phyloP scores from a whole-genome alignment of 306 rosid genomes.

The Astragalus membranaceus region DNA sequence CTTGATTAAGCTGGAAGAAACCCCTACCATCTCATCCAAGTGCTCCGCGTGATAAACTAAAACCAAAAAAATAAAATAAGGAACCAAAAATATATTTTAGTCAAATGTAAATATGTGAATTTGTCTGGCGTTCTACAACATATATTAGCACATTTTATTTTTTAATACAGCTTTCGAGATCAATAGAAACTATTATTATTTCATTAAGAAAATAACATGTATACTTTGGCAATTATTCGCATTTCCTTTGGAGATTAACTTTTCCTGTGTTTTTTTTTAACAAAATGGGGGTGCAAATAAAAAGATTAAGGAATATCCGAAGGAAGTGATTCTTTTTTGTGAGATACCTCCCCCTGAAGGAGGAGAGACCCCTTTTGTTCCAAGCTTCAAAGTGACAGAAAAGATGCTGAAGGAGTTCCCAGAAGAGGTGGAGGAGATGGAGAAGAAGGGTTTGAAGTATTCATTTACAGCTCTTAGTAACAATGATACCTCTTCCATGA shows the following conservation, averaged over 20 bases:
- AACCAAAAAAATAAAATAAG: too few relatives aligned
- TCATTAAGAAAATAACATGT: neutral
- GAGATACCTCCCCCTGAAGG: slow-evolving; percentile 88
- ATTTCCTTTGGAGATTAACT: neutral
- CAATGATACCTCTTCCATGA: slow-evolving; percentile 53
- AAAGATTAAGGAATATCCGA: slow-evolving; percentile 63
- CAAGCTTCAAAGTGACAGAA: slow-evolving; percentile 68
- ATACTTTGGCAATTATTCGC: neutral
- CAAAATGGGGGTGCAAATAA: neutral
- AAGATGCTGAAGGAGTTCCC: slow-evolving; percentile 69
- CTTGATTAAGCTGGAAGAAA: too few relatives aligned
- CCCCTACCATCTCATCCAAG: too few relatives aligned
- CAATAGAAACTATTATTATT: neutral
- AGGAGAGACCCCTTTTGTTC: slow-evolving; percentile 80
- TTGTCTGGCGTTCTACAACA: neutral
- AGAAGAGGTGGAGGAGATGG: slow-evolving; percentile 49
- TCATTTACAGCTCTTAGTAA: slow-evolving; percentile 55
- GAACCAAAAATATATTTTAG: too few relatives aligned
- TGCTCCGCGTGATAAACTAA: too few relatives aligned
- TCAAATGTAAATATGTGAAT: neutral
- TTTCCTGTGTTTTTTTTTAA: neutral
- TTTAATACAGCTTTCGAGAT: neutral
- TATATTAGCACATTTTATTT: neutral
- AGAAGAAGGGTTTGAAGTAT: slow-evolving; percentile 58
- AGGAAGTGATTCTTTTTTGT: slow-evolving; percentile 53